Conservation (phyloP, 768 basidiomycete species). For the Collybia sordida region DNA sequence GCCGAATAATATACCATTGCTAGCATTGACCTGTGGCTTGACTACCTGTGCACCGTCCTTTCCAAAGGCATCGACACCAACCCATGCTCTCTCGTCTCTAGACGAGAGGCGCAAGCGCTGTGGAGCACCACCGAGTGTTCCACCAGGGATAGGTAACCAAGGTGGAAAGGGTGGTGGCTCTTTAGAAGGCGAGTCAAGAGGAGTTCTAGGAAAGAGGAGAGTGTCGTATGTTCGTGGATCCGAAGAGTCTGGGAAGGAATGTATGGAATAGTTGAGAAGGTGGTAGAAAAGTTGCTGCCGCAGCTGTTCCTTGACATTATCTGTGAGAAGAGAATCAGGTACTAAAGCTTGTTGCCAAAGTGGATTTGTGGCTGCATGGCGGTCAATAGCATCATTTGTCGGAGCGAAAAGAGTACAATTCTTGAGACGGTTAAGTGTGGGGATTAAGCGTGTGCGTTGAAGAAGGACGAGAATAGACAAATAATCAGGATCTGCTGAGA, state of each 20-base stretch:
- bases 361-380: slow-evolving; percentile 33
- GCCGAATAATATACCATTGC: slow-evolving; percentile 79
- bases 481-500: slow-evolving; percentile 76
- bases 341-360: slow-evolving; percentile 40
- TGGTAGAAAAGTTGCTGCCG: slow-evolving; percentile 95
- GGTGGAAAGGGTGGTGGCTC: slow-evolving; percentile 76
- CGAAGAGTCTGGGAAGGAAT: slow-evolving; percentile 39
- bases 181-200: slow-evolving; percentile 57
- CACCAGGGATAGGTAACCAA: slow-evolving; percentile 84
- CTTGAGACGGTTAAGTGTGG: slow-evolving; percentile 86
- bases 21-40: slow-evolving; percentile 54
- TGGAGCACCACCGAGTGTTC: slow-evolving; percentile 76
- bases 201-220: slow-evolving; percentile 67
- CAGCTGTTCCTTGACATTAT: slow-evolving; percentile 82
- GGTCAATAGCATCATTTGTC: slow-evolving; percentile 85
- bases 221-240: slow-evolving; percentile 50
- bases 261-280: slow-evolving; percentile 78
- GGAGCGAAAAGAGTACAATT: slow-evolving; percentile 90
- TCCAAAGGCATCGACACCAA: slow-evolving; percentile 80
- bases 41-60: slow-evolving; percentile 69
- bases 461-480: slow-evolving; percentile 72
- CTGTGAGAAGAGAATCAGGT: slow-evolving; percentile 44
- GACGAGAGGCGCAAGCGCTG: slow-evolving; percentile 74
- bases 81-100: slow-evolving; percentile 46
- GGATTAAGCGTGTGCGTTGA: slow-evolving; percentile 84